Evolutionary conservation across 106 monocot genomes (phyloP), one percentile per base, ranked within the genome.

Genomic region (Hemerocallis citrina): DNA sequence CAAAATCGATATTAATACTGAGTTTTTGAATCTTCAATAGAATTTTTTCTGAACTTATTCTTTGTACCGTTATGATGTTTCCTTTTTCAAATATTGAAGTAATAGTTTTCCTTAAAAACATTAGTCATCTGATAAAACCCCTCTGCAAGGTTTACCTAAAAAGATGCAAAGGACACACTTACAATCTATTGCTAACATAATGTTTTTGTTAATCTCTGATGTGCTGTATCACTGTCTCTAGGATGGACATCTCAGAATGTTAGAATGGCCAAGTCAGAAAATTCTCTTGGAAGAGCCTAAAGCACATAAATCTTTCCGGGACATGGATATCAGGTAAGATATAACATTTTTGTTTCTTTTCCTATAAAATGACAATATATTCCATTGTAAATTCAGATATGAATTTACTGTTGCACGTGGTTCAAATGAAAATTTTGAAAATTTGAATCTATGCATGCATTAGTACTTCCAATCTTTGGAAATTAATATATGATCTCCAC

Each of bases 241-340:
- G 95, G 90, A 95, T 81, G 95, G 95, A 4, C 78, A 79, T 67
- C 89, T 95, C 44, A 81, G 86, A 67, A 74, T 95, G 57, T 66
- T 95, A 39, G 75, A 81, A 22, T 95, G 95, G 90, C 83, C 90
- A 78, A 86, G 75, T 68, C 58, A 80, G 47, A 64, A 59, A 59
- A 61, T 86, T 59, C 57, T 90, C 41, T 73, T 90, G 72, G 83
- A 84, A 79, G 90, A 95, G 84, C 95, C 90, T 34, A 95, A 62
- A 63, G 95, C 86, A 59, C 95, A 95, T 66, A 95, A 90, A 74
- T 80, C 83, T 40, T 95, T 90, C 39, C 71, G 83, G 41, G 95
- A 95, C 62, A 95, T 95, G 85, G 95, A 95, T 76, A 90, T 95
- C 61, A 95, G 95, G 95, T 89, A 55, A 59, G 61, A 44, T 22